phyloP scores from a whole-genome alignment of 2,329 filamentous ascomycete genomes.

The Rosellinia necatrix region DNA sequence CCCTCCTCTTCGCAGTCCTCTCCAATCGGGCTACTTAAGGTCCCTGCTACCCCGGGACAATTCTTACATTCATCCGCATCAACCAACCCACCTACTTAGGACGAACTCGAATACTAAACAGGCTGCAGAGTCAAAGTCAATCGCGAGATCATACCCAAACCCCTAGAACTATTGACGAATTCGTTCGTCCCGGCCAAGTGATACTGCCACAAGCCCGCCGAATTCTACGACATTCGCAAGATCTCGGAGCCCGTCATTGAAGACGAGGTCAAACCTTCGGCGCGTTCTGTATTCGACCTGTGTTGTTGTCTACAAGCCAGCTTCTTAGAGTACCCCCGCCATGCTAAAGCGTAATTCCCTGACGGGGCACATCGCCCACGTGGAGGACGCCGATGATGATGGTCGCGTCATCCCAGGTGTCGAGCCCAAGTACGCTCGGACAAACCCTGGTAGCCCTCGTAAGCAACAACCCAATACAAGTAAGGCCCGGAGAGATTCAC shows the following conservation, averaged over 20 bases:
- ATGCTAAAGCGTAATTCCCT: conserved; percentile 48
- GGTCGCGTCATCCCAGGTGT: conserved; percentile 48
- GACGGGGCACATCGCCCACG: conserved; percentile 44
- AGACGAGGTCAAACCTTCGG: conserved; percentile 23
- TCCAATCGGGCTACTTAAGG: background rate
- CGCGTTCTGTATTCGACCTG: conserved; percentile 31
- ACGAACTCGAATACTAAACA: conserved; percentile 9
- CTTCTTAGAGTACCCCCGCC: conserved; percentile 26
- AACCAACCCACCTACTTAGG: background rate
- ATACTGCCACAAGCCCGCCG: background rate
- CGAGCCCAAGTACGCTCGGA: conserved; percentile 50
- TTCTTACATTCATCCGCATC: background rate
- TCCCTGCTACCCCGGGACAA: background rate
- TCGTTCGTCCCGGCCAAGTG: too few species aligned
- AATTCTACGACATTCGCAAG: background rate
- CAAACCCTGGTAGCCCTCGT: conserved; percentile 48
- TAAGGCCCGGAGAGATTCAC: conserved; percentile 50
- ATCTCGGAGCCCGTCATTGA: conserved; percentile 16
- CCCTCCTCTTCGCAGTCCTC: background rate
- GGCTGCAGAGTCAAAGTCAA: conserved; percentile 17
- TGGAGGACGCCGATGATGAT: conserved; percentile 58
- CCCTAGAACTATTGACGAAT: conserved; percentile 7
- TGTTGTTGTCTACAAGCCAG: conserved; percentile 22
- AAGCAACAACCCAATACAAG: conserved; percentile 59
- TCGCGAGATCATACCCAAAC: conserved; percentile 7